phyloP scores from a whole-genome alignment of 306 rosid genomes.

The Pterocarpus santalinus region DNA sequence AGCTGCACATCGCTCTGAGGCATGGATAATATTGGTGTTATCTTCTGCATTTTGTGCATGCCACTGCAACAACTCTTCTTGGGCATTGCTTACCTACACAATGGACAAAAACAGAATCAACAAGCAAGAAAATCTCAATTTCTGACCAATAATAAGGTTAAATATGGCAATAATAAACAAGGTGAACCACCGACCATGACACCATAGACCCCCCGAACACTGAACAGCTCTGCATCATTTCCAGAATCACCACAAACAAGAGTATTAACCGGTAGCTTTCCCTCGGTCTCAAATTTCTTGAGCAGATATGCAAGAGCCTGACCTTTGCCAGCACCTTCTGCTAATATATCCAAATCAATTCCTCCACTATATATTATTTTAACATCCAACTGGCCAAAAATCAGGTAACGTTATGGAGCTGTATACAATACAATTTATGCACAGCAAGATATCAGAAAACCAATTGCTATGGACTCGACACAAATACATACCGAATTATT shows the following conservation, averaged over 20 bases:
- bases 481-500: slow-evolving; percentile 14
- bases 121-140: slow-evolving; percentile 24
- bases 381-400: slow-evolving; percentile 84
- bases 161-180: slow-evolving; percentile 24
- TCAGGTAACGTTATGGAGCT: slow-evolving; percentile 34
- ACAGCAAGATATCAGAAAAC: not conserved
- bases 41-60: slow-evolving; percentile 80
- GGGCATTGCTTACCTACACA: slow-evolving; percentile 95
- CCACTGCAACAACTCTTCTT: slow-evolving; percentile 96
- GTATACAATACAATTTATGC: slow-evolving; percentile 27
- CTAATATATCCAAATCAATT: slow-evolving; percentile 87
- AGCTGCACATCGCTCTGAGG: slow-evolving; percentile 93
- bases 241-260: slow-evolving; percentile 99
- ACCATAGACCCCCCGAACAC: slow-evolving; percentile 87
- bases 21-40: slow-evolving; percentile 85
- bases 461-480: not conserved
- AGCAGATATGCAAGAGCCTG: slow-evolving; percentile 97
- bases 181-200: slow-evolving; percentile 85
- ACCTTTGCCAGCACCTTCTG: slow-evolving; percentile 98
- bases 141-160: not conserved
- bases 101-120: slow-evolving; percentile 40
- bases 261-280: slow-evolving; percentile 73
- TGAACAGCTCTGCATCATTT: slow-evolving; percentile 96
- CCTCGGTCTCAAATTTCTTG: slow-evolving; percentile 75
- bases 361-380: slow-evolving; percentile 98